Evolutionary conservation across 164 flowering plant genomes (phyloP).

Genomic region (Tetrastigma voinierianum): DNA sequence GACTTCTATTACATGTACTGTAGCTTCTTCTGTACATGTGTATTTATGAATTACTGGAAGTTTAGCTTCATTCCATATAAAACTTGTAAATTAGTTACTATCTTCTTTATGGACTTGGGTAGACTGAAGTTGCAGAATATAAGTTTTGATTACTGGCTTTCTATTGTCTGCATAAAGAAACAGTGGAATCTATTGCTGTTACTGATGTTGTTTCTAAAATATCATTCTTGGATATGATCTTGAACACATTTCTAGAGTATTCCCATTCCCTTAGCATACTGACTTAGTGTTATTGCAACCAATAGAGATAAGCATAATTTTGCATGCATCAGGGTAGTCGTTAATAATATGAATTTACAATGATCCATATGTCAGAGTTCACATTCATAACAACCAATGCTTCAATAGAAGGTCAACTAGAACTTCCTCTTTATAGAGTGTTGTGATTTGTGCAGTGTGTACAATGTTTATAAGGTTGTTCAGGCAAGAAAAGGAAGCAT

Average conservation of each 20-base stretch:
- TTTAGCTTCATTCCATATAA: not conserved
- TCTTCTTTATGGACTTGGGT: not conserved
- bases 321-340: not conserved
- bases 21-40: not conserved
- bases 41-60: not conserved
- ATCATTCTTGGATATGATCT: too few relatives aligned
- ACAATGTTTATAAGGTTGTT: slow-evolving; percentile 82
- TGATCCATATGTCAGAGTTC: not conserved
- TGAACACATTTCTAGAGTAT: too few relatives aligned
- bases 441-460: slow-evolving; percentile 44
- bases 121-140: not conserved
- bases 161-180: too few relatives aligned
- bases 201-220: too few relatives aligned
- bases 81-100: not conserved
- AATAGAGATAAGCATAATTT: not conserved
- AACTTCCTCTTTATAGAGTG: not conserved
- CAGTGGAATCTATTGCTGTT: too few relatives aligned
- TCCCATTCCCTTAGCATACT: too few relatives aligned
- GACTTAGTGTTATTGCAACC: not conserved
- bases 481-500: slow-evolving; percentile 86
- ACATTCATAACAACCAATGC: not conserved
- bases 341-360: not conserved
- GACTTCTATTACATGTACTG: not conserved
- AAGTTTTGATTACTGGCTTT: not conserved
- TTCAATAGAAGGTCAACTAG: not conserved